Base-by-base conservation (phyloP, 2,329 filamentous ascomycete species). In the Pezicula radicicola region DNA sequence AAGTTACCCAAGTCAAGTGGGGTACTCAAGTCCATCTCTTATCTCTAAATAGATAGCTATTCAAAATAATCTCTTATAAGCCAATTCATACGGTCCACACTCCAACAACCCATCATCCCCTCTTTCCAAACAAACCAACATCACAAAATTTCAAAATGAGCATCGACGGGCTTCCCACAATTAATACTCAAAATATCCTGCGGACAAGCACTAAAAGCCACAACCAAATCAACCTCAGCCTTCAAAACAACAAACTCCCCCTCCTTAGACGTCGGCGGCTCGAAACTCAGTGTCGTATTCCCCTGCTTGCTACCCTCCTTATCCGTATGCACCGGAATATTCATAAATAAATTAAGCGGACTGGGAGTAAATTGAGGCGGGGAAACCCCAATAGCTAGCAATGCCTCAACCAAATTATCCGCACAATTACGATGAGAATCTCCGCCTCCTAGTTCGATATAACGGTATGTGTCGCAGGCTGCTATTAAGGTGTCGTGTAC, bases 161-260 rank as follows among this genome's bases (percentile, higher is more conserved):
- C 59, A 48, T 61, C 59, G 18, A 57, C 55, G 28, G 55, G 55
- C 13, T 59, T 55, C 15, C 58, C 56, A 50, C 58, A 59, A 37
- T 60, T 62, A 25, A 59, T 62, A 13, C 48, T 55, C 48, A 62
- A 35, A 41, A 61, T 60, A 52, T 62, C 60, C 56, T 60, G 58
- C 5, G 60, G 60, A 55, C 60, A 62, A 54, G 58, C 60, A 51
- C 56, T 59, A 47, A 62, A 59, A 15, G 54, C 58, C 49, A 62
- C 43, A 8, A 62, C 52, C 21, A 62, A 30, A 49, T 60, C 57
- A 35, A 59, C 49, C 48, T 60, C 57, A 8, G 60, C 60, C 28
- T 52, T 58, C 45, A 62, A 46, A 35, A 43, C 55, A 16, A 62
- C 54, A 52, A 49, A 62, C 28, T 59, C 35, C 35, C 55, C 54